Base-by-base conservation (phyloP, 306 rosid species). In the Trifolium repens region DNA sequence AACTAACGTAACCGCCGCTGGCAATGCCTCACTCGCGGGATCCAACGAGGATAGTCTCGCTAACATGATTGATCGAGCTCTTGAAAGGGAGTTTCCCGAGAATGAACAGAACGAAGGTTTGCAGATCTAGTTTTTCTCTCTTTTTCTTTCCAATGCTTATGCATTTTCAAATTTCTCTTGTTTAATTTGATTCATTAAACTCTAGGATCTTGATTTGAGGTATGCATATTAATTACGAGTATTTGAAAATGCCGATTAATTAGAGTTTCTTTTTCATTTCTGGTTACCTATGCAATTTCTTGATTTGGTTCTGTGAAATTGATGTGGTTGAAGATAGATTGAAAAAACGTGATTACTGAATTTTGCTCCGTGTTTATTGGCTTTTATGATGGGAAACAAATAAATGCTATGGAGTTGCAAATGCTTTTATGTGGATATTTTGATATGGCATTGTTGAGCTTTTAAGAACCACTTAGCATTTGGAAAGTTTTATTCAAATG, bases 31-130 rank as follows among this genome's bases (percentile, higher is more conserved):
- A 37, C 84, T 77, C 7, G 82, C 75, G 67, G 85, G 93, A 89
- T 91, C 98, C 84, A 52, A 55, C 14, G 94, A 68, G 1, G 89
- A 86, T 37, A 92, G 97, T 81, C 85, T 94, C 66, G 97, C 96
- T 32, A 83, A 80, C 84, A 90, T 92, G 90, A 89, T 94, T 78
- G 99, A 94, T 85, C 97, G 93, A 69, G 99, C 99, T 71, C 90
- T 92, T 8, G 89, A 89, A 74, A 76, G 92, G 60, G 97, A 94
- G 84, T 94, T 94, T 57, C 91, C 93, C 4, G 99, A 94, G 68
- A 90, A 88, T 57, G 97, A 92, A 79, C 92, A 90, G 81, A 88
- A 79, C 62, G 90, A 87, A 86, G 97, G 97, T 94, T 80, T 53
- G 73, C 76, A 61, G 86, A 84, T 87, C 88, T 55, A 75, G 24